Base-by-base conservation (phyloP, 1,284 basidiomycete genomes). In the Filobasidium uniguttulatum region DNA sequence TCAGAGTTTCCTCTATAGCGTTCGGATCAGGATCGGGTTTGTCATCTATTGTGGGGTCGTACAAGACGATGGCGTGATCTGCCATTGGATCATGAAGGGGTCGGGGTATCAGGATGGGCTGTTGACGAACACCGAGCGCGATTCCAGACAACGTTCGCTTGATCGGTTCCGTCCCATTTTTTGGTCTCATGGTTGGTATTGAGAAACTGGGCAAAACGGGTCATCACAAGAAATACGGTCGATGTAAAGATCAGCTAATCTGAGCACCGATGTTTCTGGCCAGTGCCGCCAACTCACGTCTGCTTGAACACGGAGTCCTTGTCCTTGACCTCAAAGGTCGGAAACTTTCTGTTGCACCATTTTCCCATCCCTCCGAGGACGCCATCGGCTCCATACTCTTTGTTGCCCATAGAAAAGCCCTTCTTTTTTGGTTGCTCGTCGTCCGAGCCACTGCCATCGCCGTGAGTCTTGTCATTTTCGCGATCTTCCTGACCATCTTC, bases 1-100 rank as follows among this genome's bases (percentile, higher is more conserved):
- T 58, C 6, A 58, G 53, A 29, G 26, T 43, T 8, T 23, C 40
- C 20, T 22, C 64, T 31, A 86, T 84, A 61, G 86, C 84, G 10
- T 23, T 43, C 22, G 40, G 40, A n/a, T 43, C 40, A 54, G 87
- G 83, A 0, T 85, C 87, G 61, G 93, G 89, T 59, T 81, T 72
- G 62, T 85, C 83, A 63, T 99, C 91, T 41, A 94, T 81, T 0
- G 93, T 98, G 0, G 93, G 93, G 62, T 99, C 93, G 65, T 89
- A 99, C 3, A 97, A 72, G 0, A 99, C 94, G 56, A 99, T 93
- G 0, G 94, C 90, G 65, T 94, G 90, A 62, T 97, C 91, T 49
- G 84, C 81, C 85, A 99, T 93, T 0, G 91, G 94, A 65, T 99
- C 90, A 62, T 93, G 84, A 14, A 97, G 72, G 2, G 93, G 93